Conservation (phyloP, 1,284 basidiomycete genomes). For the Boletellus sp. region DNA sequence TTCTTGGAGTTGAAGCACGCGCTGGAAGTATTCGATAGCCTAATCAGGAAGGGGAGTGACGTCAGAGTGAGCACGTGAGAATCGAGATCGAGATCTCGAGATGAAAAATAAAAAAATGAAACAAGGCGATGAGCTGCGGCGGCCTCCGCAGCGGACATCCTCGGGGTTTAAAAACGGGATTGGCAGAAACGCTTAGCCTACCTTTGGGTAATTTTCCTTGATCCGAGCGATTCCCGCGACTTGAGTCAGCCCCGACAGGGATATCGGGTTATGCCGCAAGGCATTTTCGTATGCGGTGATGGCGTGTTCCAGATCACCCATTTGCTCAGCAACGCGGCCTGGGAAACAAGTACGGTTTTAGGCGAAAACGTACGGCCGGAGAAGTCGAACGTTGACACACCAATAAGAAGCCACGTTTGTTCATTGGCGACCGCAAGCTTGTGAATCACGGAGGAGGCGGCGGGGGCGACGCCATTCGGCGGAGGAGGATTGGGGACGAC, state of each 20-base stretch:
- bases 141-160: conserved; percentile 40
- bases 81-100: conserved; percentile 31
- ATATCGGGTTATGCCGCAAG: conserved; percentile 87
- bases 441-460: conserved; percentile 51
- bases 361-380: neutral
- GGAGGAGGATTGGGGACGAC: conserved; percentile 39
- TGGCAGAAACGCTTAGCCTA: conserved; percentile 37
- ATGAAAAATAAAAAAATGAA: conserved; percentile 21
- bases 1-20: conserved; percentile 83
- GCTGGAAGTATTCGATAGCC: conserved; percentile 94
- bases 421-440: conserved; percentile 84
- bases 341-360: conserved; percentile 23
- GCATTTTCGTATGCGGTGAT: conserved; percentile 89
- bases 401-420: conserved; percentile 90
- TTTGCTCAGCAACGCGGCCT: conserved; percentile 89
- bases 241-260: conserved; percentile 83
- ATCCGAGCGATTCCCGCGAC: conserved; percentile 88
- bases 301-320: conserved; percentile 87
- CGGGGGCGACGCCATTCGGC: conserved; percentile 40
- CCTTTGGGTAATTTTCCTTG: conserved; percentile 84
- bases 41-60: conserved; percentile 40
- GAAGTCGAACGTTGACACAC: conserved; percentile 41
- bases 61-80: conserved; percentile 39
- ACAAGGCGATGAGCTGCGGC: conserved; percentile 30
- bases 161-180: conserved; percentile 32